Conservation (phyloP, 257 asterid species). For the Primulina eburnea region DNA sequence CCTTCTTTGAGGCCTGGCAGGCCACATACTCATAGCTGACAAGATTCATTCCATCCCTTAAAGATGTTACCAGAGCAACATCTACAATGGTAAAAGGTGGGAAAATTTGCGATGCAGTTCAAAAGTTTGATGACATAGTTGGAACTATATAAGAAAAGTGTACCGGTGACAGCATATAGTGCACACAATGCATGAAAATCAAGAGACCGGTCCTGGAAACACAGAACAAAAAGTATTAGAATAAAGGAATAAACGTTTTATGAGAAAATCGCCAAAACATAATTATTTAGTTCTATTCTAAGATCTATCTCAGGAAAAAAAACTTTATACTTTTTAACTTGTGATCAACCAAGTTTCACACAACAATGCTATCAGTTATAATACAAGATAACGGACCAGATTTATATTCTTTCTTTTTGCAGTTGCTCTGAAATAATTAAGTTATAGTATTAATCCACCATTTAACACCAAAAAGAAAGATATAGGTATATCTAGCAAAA, state of each 20-base stretch:
- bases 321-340: background rate
- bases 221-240: conserved; percentile 23
- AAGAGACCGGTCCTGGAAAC: conserved; percentile 77
- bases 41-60: conserved; percentile 96
- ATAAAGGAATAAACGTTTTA: background rate
- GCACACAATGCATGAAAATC: conserved; percentile 77
- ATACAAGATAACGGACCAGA: too few species aligned
- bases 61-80: conserved; percentile 86
- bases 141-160: conserved; percentile 11
- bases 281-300: background rate
- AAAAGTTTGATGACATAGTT: conserved; percentile 12
- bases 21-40: conserved; percentile 97
- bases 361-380: too few species aligned
- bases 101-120: background rate
- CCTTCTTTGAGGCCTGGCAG: conserved; percentile 87
- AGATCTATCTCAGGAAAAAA: background rate
- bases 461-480: too few species aligned
- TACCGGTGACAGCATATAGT: conserved; percentile 91
- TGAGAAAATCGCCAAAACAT: conserved; percentile 10
- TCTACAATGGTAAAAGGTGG: conserved; percentile 36
- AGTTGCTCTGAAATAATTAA: too few species aligned
- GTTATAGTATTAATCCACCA: too few species aligned
- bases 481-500: background rate
- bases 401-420: too few species aligned
- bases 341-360: background rate